These are phyloP conservation scores for Oenanthe sinensis DNA, from an alignment of 129 eudicot genomes.

Conservation along the genomic window DNA sequence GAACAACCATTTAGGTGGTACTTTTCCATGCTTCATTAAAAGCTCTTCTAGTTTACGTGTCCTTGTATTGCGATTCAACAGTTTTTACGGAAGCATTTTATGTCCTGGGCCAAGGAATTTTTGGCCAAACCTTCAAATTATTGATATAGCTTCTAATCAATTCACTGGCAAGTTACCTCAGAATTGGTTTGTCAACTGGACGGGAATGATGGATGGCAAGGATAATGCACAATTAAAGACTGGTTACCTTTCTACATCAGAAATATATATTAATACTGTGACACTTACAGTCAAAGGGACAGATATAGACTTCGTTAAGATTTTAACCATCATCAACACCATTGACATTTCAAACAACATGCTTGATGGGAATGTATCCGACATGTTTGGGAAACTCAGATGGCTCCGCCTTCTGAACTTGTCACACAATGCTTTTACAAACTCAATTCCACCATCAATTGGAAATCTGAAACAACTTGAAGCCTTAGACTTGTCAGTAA, in stretches of 20 bases:
- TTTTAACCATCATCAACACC: slow-evolving; percentile 25
- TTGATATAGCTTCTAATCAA: slow-evolving; percentile 43
- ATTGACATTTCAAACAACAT: slow-evolving; percentile 30
- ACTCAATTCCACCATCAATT: slow-evolving; percentile 19
- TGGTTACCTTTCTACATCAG: slow-evolving; percentile 19
- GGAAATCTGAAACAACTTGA: slow-evolving; percentile 22
- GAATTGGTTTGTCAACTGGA: slow-evolving; percentile 26
- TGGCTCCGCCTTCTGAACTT: slow-evolving; percentile 23
- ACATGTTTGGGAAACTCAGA: slow-evolving; percentile 19
- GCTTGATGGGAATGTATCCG: slow-evolving; percentile 29
- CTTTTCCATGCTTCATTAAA: slow-evolving; percentile 45
- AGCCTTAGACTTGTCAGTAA: slow-evolving; percentile 25
- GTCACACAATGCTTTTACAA: slow-evolving; percentile 25
- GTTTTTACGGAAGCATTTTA: slow-evolving; percentile 32
- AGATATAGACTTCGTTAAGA: slow-evolving; percentile 44
- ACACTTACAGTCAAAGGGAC: slow-evolving; percentile 42
- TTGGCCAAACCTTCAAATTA: slow-evolving; percentile 58
- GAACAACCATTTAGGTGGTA: slow-evolving; percentile 29
- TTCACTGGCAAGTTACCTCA: slow-evolving; percentile 32
- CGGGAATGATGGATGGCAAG: slow-evolving; percentile 32
- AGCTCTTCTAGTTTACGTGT: slow-evolving; percentile 39
- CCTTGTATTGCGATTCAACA: slow-evolving; percentile 39
- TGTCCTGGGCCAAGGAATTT: slow-evolving; percentile 23
- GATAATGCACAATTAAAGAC: slow-evolving; percentile 1
- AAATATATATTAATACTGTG: slow-evolving; percentile 43